A percentile compares a stretch with the other conserved stretches of the same genome.
These are phyloP conservation scores for Candolleomyces efflorescens DNA, from an alignment of 768 basidiomycete species.

Conservation along the genomic window DNA sequence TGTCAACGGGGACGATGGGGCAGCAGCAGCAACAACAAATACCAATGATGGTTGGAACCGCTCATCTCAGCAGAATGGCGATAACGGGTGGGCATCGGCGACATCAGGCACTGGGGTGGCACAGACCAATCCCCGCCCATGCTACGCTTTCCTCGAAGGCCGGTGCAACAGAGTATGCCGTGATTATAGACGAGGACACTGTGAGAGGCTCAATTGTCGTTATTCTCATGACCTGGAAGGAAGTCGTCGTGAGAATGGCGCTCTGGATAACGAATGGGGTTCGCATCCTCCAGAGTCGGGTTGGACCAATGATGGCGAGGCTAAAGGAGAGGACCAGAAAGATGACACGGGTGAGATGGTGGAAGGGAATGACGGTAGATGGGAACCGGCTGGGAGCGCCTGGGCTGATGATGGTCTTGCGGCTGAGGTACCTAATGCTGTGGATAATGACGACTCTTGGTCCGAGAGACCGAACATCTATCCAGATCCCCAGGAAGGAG, in stretches of 20 bases:
- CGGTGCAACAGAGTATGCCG: slow-evolving; percentile 10
- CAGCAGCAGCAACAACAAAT: neutral
- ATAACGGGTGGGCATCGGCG: neutral
- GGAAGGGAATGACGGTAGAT: neutral
- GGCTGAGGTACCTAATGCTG: neutral
- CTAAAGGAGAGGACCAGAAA: neutral
- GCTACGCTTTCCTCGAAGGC: slow-evolving; percentile 10
- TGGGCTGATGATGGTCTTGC: slow-evolving; percentile 2
- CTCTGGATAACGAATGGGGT: neutral
- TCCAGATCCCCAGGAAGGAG: slow-evolving; percentile 12
- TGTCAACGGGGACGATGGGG: slow-evolving; percentile 4
- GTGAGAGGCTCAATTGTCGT: neutral
- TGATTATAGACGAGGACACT: neutral
- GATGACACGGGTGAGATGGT: neutral
- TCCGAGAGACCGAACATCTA: slow-evolving; percentile 10
- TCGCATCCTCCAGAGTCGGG: neutral
- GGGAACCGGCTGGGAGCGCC: neutral
- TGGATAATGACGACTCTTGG: slow-evolving; percentile 5
- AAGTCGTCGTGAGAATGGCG: neutral
- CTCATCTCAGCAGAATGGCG: neutral
- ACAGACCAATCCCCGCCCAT: neutral
- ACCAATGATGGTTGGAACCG: neutral
- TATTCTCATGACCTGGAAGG: neutral
- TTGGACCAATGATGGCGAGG: neutral
- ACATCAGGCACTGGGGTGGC: neutral